Percentiles rank a stretch among this genome's conserved stretches.
phyloP scores from a whole-genome alignment of 139 green algal genomes.

The Dunaliella primolecta region DNA sequence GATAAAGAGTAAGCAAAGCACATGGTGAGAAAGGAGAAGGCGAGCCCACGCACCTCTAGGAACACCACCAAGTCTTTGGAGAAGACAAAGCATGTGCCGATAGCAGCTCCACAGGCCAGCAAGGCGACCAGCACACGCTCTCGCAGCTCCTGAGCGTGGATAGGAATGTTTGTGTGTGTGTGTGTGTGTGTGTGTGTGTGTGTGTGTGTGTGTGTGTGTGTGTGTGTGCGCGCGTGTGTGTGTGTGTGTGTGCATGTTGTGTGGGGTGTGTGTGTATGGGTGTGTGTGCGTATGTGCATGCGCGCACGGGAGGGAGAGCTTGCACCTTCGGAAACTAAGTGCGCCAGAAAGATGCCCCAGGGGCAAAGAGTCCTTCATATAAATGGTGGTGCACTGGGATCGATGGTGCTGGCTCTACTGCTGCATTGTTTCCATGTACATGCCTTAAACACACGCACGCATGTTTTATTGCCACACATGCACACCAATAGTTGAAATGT shows the following conservation, averaged over 20 bases:
- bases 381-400: too few relatives aligned
- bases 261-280: background rate
- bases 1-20: too few relatives aligned
- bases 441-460: too few relatives aligned
- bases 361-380: too few relatives aligned
- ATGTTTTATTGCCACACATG: too few relatives aligned
- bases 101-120: slow-evolving; percentile 58
- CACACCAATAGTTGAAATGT: too few relatives aligned
- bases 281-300: background rate
- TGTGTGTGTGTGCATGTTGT: background rate
- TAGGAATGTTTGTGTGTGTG: background rate
- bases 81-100: slow-evolving; percentile 88
- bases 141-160: slow-evolving; percentile 89
- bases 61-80: slow-evolving; percentile 90
- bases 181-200: background rate
- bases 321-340: too few relatives aligned
- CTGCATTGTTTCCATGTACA: too few relatives aligned
- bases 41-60: slow-evolving; percentile 65
- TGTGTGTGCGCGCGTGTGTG: background rate
- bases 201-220: background rate
- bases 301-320: too few relatives aligned
- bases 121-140: slow-evolving; percentile 76
- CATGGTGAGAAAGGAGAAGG: too few relatives aligned
- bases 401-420: too few relatives aligned
- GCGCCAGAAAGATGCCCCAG: too few relatives aligned